A percentile compares a stretch with the other conserved stretches of the same genome.
phyloP scores from a whole-genome alignment of 2,329 filamentous ascomycete genomes.

The Calonectria pteridis region DNA sequence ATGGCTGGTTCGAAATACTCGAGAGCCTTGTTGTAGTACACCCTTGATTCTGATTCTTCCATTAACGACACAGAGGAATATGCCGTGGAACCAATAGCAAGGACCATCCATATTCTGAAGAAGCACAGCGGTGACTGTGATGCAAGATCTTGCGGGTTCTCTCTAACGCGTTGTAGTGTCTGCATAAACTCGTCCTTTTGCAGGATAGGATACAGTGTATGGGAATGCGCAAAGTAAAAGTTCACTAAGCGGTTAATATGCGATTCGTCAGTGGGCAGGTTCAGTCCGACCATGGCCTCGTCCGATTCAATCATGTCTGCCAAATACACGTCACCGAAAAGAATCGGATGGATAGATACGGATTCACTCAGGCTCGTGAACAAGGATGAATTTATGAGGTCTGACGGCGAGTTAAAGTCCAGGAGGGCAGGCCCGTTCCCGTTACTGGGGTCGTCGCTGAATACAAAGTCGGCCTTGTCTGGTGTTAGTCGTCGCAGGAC shows the following conservation, averaged over 20 bases:
- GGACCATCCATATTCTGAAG: conserved; percentile 62
- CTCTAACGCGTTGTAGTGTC: conserved; percentile 47
- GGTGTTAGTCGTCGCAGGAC: conserved; percentile 56
- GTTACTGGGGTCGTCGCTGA: conserved; percentile 36
- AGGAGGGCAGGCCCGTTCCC: conserved; percentile 9
- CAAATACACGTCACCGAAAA: conserved; percentile 48
- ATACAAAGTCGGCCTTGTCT: conserved; percentile 58
- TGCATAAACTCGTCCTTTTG: conserved; percentile 50
- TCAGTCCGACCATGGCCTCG: conserved; percentile 28
- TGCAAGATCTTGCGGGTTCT: conserved; percentile 44
- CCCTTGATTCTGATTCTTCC: conserved; percentile 57
- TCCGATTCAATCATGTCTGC: conserved; percentile 42
- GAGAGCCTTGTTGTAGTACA: conserved; percentile 59
- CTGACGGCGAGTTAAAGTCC: conserved; percentile 42
- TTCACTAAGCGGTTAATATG: conserved; percentile 50
- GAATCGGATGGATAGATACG: conserved; percentile 43
- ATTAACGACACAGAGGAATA: conserved; percentile 56
- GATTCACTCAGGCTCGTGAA: conserved; percentile 41
- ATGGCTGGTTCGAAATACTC: conserved; percentile 55
- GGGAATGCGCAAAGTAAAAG: conserved; percentile 61
- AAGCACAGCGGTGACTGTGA: conserved; percentile 50
- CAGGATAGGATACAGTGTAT: conserved; percentile 61
- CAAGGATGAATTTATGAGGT: conserved; percentile 39
- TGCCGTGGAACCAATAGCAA: conserved; percentile 61
- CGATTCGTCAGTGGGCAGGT: conserved; percentile 38